These are phyloP conservation scores for Tolypocladium album DNA, from an alignment of 2,329 filamentous ascomycete genomes.

Conservation along the genomic window DNA sequence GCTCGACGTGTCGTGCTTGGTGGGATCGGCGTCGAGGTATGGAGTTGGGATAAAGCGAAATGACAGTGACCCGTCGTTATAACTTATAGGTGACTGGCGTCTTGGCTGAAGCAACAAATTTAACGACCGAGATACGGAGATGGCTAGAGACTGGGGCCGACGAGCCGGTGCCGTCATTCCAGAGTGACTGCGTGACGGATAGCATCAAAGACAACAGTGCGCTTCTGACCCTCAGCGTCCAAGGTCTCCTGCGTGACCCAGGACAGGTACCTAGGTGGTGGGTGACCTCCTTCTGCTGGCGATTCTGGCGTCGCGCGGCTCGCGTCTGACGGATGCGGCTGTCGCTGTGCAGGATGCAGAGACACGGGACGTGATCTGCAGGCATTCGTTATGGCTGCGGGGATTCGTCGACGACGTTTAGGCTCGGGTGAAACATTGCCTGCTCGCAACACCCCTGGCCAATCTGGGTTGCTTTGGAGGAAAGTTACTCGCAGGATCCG, in stretches of 20 bases:
- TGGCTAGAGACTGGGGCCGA: background rate
- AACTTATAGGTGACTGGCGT: no score
- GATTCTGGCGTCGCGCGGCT: background rate
- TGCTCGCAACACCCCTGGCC: no score
- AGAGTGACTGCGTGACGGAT: background rate
- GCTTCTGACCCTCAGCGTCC: background rate
- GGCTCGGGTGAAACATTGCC: no score
- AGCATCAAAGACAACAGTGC: background rate
- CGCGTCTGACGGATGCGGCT: background rate
- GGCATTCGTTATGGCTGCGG: no score
- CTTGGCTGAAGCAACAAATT: no score
- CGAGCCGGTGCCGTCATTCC: background rate
- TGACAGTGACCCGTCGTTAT: background rate
- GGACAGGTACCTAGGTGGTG: no score
- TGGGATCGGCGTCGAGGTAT: slow-evolving; percentile 37
- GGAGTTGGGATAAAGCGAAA: slow-evolving; percentile 12
- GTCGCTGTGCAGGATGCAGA: background rate
- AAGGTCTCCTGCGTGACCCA: background rate
- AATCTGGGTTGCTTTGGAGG: no score
- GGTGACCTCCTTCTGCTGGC: no score
- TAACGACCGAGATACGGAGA: background rate
- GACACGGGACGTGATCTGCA: background rate
- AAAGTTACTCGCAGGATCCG: no score
- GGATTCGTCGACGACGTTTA: no score
- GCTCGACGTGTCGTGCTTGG: slow-evolving; percentile 24